Base-by-base conservation (phyloP, 352 stramenopile species). In the Blastocystis hominis region DNA sequence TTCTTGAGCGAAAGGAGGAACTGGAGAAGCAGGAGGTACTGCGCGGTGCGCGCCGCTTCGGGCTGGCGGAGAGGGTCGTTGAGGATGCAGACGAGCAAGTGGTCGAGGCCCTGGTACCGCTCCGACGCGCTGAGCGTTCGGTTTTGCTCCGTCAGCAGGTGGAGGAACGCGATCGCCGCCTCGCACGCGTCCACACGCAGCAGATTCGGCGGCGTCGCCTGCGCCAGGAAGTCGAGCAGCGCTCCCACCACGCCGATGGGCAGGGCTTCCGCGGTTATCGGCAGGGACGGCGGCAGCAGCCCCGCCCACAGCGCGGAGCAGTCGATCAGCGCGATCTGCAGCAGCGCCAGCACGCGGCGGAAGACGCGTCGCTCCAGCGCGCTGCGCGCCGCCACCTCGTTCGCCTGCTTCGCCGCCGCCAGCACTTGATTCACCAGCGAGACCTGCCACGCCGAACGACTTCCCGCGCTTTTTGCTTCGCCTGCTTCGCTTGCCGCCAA, bases 391-490 rank as follows among this genome's bases (percentile, higher is more conserved):
- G 2, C 10, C 42, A 7, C 17, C 6, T 78, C 62, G 53, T 38
- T 62, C 42, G 63, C 34, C 63, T 75, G n/a, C 36, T 30, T n/a
- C 34, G 2, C 55, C 13, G 55, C 9, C 10, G 55, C 55, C n/a
- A 10, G 13, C 13, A 10, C 55, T 30, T 64, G 13, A 64, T 6
- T 34, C 13, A 30, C 24, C 24, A 30, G 24, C 24, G 24, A 30
- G 24, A 0, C 24, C 24, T 30, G 24, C 50, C 3, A 88, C 89
- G 4, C 89, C 89, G 2, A 90, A 91, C 2, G 89, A 91, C 66
- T 75, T 95, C 53, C 55, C 63, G 0, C 93, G 95, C 79, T 79
- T 96, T 0, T 90, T 92, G 44, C 92, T 89, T 66, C 95, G 93
- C 93, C 24, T 30, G 24, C 24, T 30, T 30, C 24, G 24, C 24